Conservation (phyloP, 345 rosid species). For the Hibiscus tridactylites region DNA sequence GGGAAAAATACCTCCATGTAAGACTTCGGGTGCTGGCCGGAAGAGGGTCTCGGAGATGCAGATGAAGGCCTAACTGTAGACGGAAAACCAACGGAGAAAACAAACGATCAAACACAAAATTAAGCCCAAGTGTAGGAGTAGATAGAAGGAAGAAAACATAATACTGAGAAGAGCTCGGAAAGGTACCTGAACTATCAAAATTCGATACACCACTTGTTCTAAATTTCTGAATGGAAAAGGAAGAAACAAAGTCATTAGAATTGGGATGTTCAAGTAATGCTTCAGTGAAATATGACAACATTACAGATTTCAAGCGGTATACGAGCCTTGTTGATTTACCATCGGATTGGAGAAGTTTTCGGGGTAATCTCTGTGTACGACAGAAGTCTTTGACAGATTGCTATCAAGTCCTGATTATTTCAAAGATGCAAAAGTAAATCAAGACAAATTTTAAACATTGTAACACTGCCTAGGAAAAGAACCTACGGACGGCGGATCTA, state of each 20-base stretch:
- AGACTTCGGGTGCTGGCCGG: constrained; percentile 14
- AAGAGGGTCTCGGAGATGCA: not conserved
- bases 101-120: not conserved
- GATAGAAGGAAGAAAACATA: not conserved
- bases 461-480: not conserved
- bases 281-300: not conserved
- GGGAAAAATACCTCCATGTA: constrained; percentile 10
- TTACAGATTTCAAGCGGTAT: not conserved
- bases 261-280: not conserved
- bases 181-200: constrained; percentile 6
- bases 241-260: constrained; percentile 1
- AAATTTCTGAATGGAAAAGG: constrained; percentile 13
- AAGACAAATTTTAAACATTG: not conserved
- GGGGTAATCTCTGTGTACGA: not conserved
- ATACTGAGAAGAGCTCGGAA: not conserved
- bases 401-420: constrained; percentile 9
- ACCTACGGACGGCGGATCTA: not conserved
- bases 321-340: not conserved
- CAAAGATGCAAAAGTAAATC: not conserved
- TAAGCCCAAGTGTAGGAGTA: not conserved
- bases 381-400: not conserved
- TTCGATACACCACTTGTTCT: constrained; percentile 2
- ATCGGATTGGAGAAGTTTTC: not conserved
- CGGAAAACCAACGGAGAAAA: not conserved
- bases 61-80: constrained; percentile 13